Evolutionary conservation across 116 monocot species (phyloP), one percentile per base, ranked within the genome.

Genomic region (Zostera marina): DNA sequence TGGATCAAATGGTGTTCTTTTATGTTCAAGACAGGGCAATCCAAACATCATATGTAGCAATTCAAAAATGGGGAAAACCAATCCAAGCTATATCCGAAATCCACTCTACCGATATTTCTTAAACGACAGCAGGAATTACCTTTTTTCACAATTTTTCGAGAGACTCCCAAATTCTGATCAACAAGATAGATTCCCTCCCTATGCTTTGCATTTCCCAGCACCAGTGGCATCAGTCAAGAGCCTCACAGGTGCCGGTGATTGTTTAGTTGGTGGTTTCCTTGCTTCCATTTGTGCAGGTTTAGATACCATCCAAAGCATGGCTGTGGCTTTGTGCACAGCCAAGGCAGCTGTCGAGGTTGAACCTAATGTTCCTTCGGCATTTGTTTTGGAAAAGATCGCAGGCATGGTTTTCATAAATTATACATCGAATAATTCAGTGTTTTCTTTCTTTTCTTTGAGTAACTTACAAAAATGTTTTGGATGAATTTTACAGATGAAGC

Each of bases 191-290:
- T 53, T 39, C 1, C 25, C 17, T 64, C 59, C 52, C 54, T 77
- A 56, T 67, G 73, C 59, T 41, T 75, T 79, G 42, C 86, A 91
- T 77, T 64, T 85, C 55, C 80, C 91, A 58, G 77, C 82, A 61
- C 67, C 77, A 52, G 41, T 62, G 56, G 77, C 82, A 42, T 73
- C 79, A 17, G 91, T 80, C 8, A 69, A 70, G 48, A 85, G 73
- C 62, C 54, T 91, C 16, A 72, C 73, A 42, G 82, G 91, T 41
- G 91, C 85, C 41, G 91, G 85, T 12, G 86, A 91, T 67, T 85
- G 91, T 56, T 80, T 91, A 42, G 91, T 91, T 71, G 91, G 73
- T 47, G 85, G 91, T 53, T 68, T 72, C 9, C 66, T 85, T 66
- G 72, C 82, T 44, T 84, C 85, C 0, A 51, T 82, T 38, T 77